A percentile compares a stretch with the other conserved stretches of the same genome.
Evolutionary conservation across 2,329 filamentous ascomycete genomes (phyloP).

Genomic region (Cladosporium sp.): DNA sequence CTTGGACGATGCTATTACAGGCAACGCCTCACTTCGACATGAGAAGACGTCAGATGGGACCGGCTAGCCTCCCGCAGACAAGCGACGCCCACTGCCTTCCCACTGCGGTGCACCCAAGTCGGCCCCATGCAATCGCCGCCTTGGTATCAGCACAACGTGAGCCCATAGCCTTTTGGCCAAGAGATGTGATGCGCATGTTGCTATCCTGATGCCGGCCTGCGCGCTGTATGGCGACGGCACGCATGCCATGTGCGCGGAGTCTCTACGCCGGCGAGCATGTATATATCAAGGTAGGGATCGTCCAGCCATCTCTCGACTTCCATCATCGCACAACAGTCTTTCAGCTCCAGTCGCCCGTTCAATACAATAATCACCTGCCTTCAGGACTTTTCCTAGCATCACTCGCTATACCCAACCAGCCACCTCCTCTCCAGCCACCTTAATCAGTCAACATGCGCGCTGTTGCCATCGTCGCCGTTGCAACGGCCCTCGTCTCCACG

Average conservation of each 20-base stretch:
- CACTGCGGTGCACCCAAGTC: constrained; percentile 7
- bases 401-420: constrained; percentile 3
- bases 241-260: neutral
- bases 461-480: constrained; percentile 17
- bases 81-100: neutral
- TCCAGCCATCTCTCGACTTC: neutral
- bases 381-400: neutral
- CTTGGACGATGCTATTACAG: constrained; percentile 8
- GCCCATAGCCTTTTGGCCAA: constrained; percentile 11
- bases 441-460: constrained; percentile 17
- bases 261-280: neutral
- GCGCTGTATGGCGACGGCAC: neutral
- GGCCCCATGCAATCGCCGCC: constrained; percentile 12
- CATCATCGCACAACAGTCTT: constrained; percentile 10
- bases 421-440: neutral
- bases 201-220: neutral
- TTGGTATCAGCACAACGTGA: constrained; percentile 8
- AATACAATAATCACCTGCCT: neutral
- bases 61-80: neutral
- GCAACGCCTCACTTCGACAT: neutral
- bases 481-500: constrained; percentile 16
- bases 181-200: constrained; percentile 2
- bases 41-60: constrained; percentile 5
- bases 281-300: constrained; percentile 11
- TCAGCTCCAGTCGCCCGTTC: neutral